These are phyloP conservation scores for Yamadazyma aaseri DNA, from an alignment of 1,139 yeast genomes.

Conservation along the genomic window DNA sequence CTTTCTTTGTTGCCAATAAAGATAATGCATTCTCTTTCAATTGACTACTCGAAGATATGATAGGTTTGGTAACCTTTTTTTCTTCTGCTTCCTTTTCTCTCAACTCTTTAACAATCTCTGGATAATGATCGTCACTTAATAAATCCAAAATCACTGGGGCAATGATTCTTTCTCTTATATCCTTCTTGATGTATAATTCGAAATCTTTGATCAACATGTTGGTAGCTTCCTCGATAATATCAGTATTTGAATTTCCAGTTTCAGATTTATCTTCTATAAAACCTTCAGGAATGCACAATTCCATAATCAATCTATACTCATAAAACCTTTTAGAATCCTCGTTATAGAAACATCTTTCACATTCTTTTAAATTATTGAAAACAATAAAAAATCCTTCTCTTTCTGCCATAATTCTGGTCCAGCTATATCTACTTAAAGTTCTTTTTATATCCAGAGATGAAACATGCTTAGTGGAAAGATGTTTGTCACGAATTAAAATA, in stretches of 20 bases:
- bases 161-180: slow-evolving; percentile 70
- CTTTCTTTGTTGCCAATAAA: slow-evolving; percentile 26
- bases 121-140: slow-evolving; percentile 60
- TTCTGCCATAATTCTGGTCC: slow-evolving; percentile 66
- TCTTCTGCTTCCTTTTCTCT: slow-evolving; percentile 36
- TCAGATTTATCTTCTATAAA: slow-evolving; percentile 12
- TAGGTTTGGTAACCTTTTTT: slow-evolving; percentile 18
- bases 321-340: slow-evolving; percentile 63
- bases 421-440: slow-evolving; percentile 53
- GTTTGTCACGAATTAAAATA: slow-evolving; percentile 52
- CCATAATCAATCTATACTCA: slow-evolving; percentile 56
- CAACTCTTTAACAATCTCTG: slow-evolving; percentile 48
- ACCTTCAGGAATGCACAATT: slow-evolving; percentile 46
- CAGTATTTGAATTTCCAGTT: slow-evolving; percentile 17
- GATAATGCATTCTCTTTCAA: slow-evolving; percentile 28
- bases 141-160: slow-evolving; percentile 69
- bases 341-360: slow-evolving; percentile 60
- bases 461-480: slow-evolving; percentile 51
- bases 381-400: slow-evolving; percentile 67
- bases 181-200: slow-evolving; percentile 61
- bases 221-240: slow-evolving; percentile 56
- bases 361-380: slow-evolving; percentile 62
- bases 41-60: slow-evolving; percentile 17
- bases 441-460: slow-evolving; percentile 55
- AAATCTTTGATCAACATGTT: slow-evolving; percentile 62